Evolutionary conservation across 2,329 filamentous ascomycete genomes (phyloP).

Genomic region (Colletotrichum kahawae): DNA sequence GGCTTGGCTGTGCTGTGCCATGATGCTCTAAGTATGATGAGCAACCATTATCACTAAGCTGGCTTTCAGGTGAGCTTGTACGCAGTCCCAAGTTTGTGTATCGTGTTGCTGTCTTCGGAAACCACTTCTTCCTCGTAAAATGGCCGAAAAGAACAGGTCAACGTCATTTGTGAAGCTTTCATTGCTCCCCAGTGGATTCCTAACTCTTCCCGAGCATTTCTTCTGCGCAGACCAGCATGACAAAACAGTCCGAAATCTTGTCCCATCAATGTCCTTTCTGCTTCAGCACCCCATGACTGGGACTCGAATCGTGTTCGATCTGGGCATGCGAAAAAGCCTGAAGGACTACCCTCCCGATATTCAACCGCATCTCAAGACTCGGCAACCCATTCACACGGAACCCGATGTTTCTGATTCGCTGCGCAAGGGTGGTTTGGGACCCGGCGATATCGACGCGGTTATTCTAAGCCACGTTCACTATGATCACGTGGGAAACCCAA

Average conservation of each 20-base stretch:
- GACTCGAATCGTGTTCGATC: not conserved
- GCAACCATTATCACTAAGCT: not conserved
- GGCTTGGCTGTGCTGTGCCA: not conserved
- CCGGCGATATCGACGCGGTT: not conserved
- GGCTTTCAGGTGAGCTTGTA: not conserved
- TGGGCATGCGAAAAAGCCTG: not conserved
- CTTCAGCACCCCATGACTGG: not conserved
- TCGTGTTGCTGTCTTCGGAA: not conserved
- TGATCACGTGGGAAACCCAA: not conserved
- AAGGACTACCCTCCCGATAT: not conserved
- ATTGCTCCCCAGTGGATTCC: not conserved
- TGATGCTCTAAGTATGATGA: not conserved
- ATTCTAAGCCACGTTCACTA: not conserved
- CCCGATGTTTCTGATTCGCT: not conserved
- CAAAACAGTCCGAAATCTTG: not conserved
- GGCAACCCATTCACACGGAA: not conserved
- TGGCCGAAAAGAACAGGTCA: not conserved
- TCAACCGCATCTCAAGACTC: not conserved
- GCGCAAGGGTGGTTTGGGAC: not conserved
- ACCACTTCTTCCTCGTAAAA: not conserved
- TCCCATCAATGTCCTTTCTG: not conserved
- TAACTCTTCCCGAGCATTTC: not conserved
- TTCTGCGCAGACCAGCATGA: not conserved
- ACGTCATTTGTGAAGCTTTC: not conserved
- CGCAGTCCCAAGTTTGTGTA: not conserved